Percentiles rank a stretch among this genome's conserved stretches.
Evolutionary conservation across 352 stramenopile species (phyloP).

Genomic region (Phytopythium litorale): DNA sequence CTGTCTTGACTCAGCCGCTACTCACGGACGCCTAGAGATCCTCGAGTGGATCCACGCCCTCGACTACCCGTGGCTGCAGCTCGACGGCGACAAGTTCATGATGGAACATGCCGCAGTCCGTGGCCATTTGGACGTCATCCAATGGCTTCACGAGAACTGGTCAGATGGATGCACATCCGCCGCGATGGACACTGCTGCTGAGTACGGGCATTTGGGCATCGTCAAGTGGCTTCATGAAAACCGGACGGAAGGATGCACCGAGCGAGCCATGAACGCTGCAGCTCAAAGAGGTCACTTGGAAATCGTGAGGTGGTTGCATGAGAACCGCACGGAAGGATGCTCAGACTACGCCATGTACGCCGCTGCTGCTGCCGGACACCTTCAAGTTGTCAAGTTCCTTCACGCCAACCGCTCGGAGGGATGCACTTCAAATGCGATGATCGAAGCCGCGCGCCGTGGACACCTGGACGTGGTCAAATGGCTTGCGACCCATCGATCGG

Average conservation of each 20-base stretch:
- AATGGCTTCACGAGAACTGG: slow-evolving; percentile 28
- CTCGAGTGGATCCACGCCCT: neutral
- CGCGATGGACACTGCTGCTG: slow-evolving; percentile 23
- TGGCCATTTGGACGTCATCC: slow-evolving; percentile 21
- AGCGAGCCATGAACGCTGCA: slow-evolving; percentile 19
- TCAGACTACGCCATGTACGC: slow-evolving; percentile 9
- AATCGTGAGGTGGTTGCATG: slow-evolving; percentile 20
- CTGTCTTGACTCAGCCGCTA: neutral
- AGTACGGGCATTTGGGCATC: slow-evolving; percentile 22
- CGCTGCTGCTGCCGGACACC: slow-evolving; percentile 8
- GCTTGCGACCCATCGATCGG: too few species aligned
- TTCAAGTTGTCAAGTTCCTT: slow-evolving; percentile 12
- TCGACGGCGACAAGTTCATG: neutral
- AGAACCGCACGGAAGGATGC: slow-evolving; percentile 21
- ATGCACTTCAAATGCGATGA: neutral
- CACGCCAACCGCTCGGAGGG: slow-evolving; percentile 15
- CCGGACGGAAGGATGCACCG: slow-evolving; percentile 19
- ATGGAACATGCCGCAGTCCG: slow-evolving; percentile 20
- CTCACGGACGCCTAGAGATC: neutral
- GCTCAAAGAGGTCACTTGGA: slow-evolving; percentile 18
- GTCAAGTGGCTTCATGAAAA: slow-evolving; percentile 26
- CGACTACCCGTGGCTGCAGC: neutral
- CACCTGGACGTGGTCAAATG: too few species aligned
- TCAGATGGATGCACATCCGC: slow-evolving; percentile 18
- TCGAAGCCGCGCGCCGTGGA: too few species aligned